Conservation (phyloP, 768 basidiomycete species). For the Crucibulum laeve region DNA sequence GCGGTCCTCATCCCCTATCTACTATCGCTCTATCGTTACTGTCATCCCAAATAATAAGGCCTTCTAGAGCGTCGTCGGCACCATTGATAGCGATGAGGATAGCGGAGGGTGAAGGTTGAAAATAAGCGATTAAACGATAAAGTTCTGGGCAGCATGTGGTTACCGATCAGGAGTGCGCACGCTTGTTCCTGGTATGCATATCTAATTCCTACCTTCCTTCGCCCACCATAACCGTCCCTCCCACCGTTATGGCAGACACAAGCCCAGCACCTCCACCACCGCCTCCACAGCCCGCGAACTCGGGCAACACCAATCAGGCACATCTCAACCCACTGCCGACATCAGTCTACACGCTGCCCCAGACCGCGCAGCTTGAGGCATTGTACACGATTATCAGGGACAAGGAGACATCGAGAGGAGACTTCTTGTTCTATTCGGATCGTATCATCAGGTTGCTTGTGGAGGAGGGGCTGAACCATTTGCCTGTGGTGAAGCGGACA, state of each 20-base stretch:
- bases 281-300: slow-evolving; percentile 29
- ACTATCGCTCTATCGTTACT: too few species aligned
- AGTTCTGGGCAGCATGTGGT: not conserved
- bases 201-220: not conserved
- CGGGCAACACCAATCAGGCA: slow-evolving; percentile 26
- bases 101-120: too few species aligned
- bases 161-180: not conserved
- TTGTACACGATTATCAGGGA: slow-evolving; percentile 94
- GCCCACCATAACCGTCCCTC: not conserved
- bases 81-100: not conserved
- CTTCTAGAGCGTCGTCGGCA: too few species aligned
- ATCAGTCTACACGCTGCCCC: slow-evolving; percentile 85
- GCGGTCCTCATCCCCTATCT: too few species aligned
- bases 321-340: slow-evolving; percentile 53
- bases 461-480: slow-evolving; percentile 86
- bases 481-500: slow-evolving; percentile 66
- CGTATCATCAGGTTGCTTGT: slow-evolving; percentile 83
- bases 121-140: not conserved
- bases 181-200: not conserved
- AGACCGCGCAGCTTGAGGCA: slow-evolving; percentile 91
- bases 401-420: slow-evolving; percentile 82
- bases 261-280: slow-evolving; percentile 16
- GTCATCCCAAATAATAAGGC: too few species aligned
- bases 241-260: not conserved
- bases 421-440: slow-evolving; percentile 95